phyloP scores from a whole-genome alignment of 768 basidiomycete genomes.

The Macrolepiota albuminosa region DNA sequence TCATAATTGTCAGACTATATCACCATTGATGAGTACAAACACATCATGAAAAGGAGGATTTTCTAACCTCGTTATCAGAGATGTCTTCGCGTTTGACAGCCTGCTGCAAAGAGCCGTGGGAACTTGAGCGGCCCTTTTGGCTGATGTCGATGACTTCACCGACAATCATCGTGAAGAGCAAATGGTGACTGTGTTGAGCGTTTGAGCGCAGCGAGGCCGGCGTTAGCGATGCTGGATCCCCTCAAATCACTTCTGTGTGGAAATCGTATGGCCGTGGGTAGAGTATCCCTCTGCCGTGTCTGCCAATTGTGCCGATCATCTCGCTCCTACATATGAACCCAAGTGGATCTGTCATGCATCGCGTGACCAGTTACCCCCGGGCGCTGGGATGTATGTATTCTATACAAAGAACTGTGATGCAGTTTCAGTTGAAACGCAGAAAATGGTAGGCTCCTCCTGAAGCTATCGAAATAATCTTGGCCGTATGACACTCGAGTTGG shows the following conservation, averaged over 20 bases:
- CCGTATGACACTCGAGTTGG: neutral
- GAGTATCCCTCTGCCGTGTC: neutral
- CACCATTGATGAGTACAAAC: neutral
- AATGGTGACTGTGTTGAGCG: neutral
- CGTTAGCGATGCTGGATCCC: neutral
- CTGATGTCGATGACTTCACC: conserved; percentile 1
- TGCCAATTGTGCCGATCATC: neutral
- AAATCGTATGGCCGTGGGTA: neutral
- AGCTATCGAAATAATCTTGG: neutral
- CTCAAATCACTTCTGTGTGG: neutral
- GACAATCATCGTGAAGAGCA: neutral
- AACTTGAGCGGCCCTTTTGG: neutral
- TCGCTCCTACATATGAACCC: neutral
- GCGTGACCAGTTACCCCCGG: neutral
- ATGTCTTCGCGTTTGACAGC: neutral
- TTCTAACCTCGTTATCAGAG: neutral
- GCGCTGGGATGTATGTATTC: neutral
- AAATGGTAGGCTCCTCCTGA: too few relatives aligned
- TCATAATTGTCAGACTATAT: conserved; percentile 8
- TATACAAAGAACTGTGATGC: neutral
- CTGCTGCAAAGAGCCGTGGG: neutral
- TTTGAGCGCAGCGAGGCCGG: neutral
- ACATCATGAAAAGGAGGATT: neutral
- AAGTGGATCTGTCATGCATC: neutral
- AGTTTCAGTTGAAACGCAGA: neutral